Percentiles rank a stretch among this genome's conserved stretches.
These are phyloP conservation scores for Paraphoma chrysanthemicola DNA, from an alignment of 2,329 filamentous ascomycete species.

Conservation along the genomic window DNA sequence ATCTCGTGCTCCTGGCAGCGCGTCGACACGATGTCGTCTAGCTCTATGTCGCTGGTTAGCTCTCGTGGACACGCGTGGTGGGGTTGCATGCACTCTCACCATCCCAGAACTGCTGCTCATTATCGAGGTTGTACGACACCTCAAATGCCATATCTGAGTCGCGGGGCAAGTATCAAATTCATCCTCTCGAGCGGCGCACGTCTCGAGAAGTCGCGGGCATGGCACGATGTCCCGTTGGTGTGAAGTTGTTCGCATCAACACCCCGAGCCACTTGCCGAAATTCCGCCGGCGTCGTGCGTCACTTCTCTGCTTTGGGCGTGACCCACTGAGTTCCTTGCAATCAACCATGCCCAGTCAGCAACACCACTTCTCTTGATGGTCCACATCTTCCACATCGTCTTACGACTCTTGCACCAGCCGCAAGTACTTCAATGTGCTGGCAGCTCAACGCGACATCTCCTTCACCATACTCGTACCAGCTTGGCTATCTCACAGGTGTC, in stretches of 20 bases:
- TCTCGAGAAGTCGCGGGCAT: conserved; percentile 21
- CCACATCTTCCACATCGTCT: too few relatives aligned
- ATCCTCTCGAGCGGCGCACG: conserved; percentile 40
- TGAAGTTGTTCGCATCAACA: conserved; percentile 27
- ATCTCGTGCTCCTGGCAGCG: conserved; percentile 67
- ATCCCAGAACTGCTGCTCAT: conserved; percentile 88
- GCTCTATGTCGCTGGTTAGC: conserved; percentile 58
- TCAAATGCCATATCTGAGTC: conserved; percentile 69
- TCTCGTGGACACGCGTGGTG: conserved; percentile 13
- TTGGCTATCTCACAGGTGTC: too few relatives aligned
- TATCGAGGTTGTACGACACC: conserved; percentile 72
- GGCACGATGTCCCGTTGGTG: conserved; percentile 26
- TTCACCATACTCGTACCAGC: too few relatives aligned
- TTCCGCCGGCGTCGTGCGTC: conserved; percentile 32
- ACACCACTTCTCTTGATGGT: too few relatives aligned
- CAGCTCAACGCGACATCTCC: too few relatives aligned
- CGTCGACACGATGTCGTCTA: conserved; percentile 69
- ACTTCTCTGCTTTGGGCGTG: conserved; percentile 18
- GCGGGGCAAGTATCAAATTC: conserved; percentile 42
- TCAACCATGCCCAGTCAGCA: too few relatives aligned
- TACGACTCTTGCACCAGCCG: too few relatives aligned
- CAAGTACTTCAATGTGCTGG: too few relatives aligned
- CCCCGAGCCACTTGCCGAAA: conserved; percentile 20
- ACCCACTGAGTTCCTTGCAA: too few relatives aligned
- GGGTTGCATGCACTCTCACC: conserved; percentile 62